These are phyloP conservation scores for Vitis hybrid DNA, from an alignment of 177 flowering plant genomes.

Conservation along the genomic window DNA sequence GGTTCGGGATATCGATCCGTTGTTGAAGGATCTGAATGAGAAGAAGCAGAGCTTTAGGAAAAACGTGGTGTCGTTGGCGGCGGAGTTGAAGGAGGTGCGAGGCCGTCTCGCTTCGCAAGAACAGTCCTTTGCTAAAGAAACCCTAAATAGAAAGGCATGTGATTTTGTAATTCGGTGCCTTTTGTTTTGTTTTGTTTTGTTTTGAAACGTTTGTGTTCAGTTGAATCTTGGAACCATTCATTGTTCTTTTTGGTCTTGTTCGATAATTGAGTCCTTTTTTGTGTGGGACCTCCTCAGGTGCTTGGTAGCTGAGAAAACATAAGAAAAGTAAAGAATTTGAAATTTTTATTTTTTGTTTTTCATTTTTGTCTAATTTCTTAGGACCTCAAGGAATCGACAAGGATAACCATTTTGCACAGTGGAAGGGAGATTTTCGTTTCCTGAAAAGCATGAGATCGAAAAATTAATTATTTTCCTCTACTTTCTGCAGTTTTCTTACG, in stretches of 20 bases:
- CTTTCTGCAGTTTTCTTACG: not conserved
- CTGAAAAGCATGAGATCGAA: too few relatives aligned
- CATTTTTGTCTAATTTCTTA: too few relatives aligned
- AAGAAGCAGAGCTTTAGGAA: constrained; percentile 76
- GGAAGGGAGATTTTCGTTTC: too few relatives aligned
- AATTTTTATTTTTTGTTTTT: too few relatives aligned
- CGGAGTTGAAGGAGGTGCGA: constrained; percentile 86
- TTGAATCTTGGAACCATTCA: constrained; percentile 9
- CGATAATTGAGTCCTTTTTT: not conserved
- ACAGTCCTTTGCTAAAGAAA: constrained; percentile 61
- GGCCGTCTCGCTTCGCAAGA: constrained; percentile 63
- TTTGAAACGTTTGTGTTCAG: constrained; percentile 5
- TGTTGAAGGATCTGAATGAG: constrained; percentile 83
- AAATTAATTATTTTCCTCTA: too few relatives aligned
- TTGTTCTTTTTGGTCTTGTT: constrained; percentile 6
- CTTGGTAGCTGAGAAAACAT: too few relatives aligned
- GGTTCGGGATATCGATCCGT: constrained; percentile 58
- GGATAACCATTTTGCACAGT: too few relatives aligned
- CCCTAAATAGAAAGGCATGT: constrained; percentile 74
- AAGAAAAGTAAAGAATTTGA: too few relatives aligned
- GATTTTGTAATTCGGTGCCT: constrained; percentile 3
- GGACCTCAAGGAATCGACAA: too few relatives aligned
- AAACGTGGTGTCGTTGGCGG: constrained; percentile 75
- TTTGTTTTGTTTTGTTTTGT: constrained; percentile 2
- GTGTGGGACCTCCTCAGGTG: not conserved